These are phyloP conservation scores for Alternaria ventricosa DNA, from an alignment of 2,329 filamentous ascomycete species.

Conservation along the genomic window DNA sequence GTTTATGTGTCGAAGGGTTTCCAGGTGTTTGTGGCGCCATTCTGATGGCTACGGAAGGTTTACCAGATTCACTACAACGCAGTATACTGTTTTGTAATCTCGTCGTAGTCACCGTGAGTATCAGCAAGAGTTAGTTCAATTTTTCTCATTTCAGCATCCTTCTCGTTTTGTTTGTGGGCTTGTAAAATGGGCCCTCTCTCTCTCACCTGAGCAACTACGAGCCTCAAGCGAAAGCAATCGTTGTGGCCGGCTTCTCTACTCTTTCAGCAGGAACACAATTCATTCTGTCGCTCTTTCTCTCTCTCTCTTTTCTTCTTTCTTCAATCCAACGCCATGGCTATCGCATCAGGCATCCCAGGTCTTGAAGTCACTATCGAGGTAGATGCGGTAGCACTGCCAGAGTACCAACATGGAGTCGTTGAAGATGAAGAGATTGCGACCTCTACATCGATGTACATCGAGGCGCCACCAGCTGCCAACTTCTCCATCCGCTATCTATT, in stretches of 20 bases:
- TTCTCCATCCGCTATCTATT: not conserved
- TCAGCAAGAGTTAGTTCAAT: not conserved
- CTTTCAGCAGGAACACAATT: not conserved
- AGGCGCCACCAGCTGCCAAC: not conserved
- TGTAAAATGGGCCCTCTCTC: not conserved
- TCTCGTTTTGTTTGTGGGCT: not conserved
- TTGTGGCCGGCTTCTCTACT: not conserved
- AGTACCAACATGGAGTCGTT: not conserved
- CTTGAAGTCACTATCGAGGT: conserved; percentile 3
- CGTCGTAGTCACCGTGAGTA: not conserved
- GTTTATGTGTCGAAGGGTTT: not conserved
- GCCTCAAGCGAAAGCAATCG: not conserved
- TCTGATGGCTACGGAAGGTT: no score
- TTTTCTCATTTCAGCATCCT: not conserved
- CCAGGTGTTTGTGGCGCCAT: not conserved
- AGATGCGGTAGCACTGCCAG: not conserved
- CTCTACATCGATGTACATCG: not conserved
- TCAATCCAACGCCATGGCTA: not conserved
- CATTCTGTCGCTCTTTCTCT: not conserved
- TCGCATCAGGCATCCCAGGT: not conserved
- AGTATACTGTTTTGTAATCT: not conserved
- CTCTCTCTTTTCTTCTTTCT: not conserved
- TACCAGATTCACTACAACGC: not conserved
- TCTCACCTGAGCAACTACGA: not conserved
- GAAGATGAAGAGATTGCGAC: not conserved